These are phyloP conservation scores for Lichtheimia corymbifera DNA, from an alignment of 371 early-diverging fungal species.

Conservation along the genomic window DNA sequence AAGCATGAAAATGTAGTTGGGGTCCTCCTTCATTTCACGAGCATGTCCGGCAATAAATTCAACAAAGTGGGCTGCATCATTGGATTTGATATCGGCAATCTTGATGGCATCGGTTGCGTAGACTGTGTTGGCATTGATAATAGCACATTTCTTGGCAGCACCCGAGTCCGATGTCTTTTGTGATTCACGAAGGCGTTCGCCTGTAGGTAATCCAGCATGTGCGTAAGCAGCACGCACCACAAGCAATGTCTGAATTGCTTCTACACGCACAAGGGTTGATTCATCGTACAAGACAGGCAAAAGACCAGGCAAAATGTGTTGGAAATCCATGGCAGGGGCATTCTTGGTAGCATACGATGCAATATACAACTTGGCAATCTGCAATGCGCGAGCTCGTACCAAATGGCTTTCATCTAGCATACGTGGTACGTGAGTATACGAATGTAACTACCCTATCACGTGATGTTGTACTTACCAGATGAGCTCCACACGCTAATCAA, in stretches of 20 bases:
- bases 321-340: constrained; percentile 59
- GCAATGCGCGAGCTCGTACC: constrained; percentile 62
- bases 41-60: constrained; percentile 41
- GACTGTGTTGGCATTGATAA: constrained; percentile 49
- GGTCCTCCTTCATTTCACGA: constrained; percentile 41
- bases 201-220: constrained; percentile 24
- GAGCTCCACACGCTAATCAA: constrained; percentile 65
- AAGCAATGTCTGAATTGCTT: constrained; percentile 58
- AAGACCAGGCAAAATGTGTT: constrained; percentile 79
- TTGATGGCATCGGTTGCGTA: constrained; percentile 27
- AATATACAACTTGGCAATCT: constrained; percentile 64
- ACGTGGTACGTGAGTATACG: no score
- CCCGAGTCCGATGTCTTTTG: not conserved
- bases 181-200: constrained; percentile 44
- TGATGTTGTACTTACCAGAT: constrained; percentile 16
- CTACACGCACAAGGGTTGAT: constrained; percentile 55
- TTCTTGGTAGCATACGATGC: constrained; percentile 37
- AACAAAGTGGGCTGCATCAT: constrained; percentile 56
- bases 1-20: constrained; percentile 21
- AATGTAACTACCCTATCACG: not conserved
- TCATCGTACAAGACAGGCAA: constrained; percentile 63
- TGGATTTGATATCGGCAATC: constrained; percentile 55
- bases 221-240: constrained; percentile 48
- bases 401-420: constrained; percentile 20
- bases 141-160: not conserved